phyloP scores from a whole-genome alignment of 2,329 filamentous ascomycete genomes.

The Colletotrichum gloeosporioides region DNA sequence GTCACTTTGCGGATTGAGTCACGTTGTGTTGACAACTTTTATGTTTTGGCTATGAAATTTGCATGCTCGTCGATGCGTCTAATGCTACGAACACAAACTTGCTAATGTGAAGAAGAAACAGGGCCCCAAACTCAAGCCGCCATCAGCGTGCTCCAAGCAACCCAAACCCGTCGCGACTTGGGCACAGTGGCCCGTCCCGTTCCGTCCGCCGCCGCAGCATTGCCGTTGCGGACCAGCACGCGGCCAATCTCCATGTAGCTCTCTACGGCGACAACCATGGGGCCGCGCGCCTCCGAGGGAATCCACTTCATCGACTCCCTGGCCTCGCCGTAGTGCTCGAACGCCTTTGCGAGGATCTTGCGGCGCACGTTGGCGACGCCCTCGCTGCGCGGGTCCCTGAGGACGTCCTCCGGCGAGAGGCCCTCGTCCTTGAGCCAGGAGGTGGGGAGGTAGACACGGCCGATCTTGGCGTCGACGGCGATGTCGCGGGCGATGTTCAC shows the following conservation, averaged over 20 bases:
- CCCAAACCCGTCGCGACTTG: conserved; percentile 51
- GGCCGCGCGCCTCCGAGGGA: conserved; percentile 63
- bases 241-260: conserved; percentile 79
- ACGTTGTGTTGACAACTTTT: background rate
- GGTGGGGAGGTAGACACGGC: conserved; percentile 71
- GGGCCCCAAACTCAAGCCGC: background rate
- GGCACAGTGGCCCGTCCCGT: conserved; percentile 47
- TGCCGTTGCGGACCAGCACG: conserved; percentile 47
- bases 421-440: conserved; percentile 66
- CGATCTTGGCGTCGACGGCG: conserved; percentile 67
- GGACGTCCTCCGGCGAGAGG: conserved; percentile 57
- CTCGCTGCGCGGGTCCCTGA: conserved; percentile 52
- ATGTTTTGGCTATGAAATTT: background rate
- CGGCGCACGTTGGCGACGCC: conserved; percentile 56
- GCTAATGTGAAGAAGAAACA: background rate
- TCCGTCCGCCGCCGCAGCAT: conserved; percentile 1
- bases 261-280: conserved; percentile 73
- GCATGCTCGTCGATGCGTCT: conserved; percentile 12
- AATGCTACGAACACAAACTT: background rate
- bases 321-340: conserved; percentile 62
- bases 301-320: conserved; percentile 64
- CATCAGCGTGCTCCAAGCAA: conserved; percentile 62
- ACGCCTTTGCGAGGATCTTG: conserved; percentile 64
- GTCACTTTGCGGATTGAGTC: background rate
- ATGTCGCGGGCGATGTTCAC: conserved; percentile 80